Base-by-base conservation (phyloP, 2,329 filamentous ascomycete species). In the Dothidotthia symphoricarpi region DNA sequence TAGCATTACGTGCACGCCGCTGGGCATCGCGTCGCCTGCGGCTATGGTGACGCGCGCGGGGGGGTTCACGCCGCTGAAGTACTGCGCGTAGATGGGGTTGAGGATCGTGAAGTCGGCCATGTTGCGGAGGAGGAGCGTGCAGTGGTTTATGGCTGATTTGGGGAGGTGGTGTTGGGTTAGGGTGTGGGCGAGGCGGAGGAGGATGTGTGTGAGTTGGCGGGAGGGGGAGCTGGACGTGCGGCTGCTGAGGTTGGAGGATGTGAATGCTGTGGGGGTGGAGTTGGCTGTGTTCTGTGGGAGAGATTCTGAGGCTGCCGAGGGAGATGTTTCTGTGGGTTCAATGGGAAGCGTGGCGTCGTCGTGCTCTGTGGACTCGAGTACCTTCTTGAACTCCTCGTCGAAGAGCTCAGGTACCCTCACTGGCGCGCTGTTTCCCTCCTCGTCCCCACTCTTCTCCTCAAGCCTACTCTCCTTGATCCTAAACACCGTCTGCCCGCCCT, bases 31-130 rank as follows among this genome's bases (percentile, higher is more conserved):
- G 32, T 80, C 70, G 3, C 88, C 88, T 46, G 85, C 86, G 0
- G 88, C 83, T 32, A 97, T 79, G 4, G 89, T 95, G 33, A 94
- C 85, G 33, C 93, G 74, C 0, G 90, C 82, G 0, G 93, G 88
- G 0, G 93, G 93, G 49, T 90, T 95, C 0, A 90, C 85, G 32
- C 77, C 73, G 14, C 70, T 69, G 66, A 97, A 97, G 28, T 89
- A 76, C 7, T 76, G 73, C 4, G 80, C 82, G 66, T 97, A 98
- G 46, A 85, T 70, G 16, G 72, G 65, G 66, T 97, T 97, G 52
- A 95, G 73, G 12, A 71, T 57, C 0, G 80, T 73, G 64, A 97
- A 98, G 66, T 89, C 82, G 14, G 77, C 64, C 85, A 97, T 96
- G 39, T 76, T 76, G 35, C 85, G 81, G 24, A 98, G 78, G 32